Base-by-base conservation (phyloP, 176 grass and related monocot genomes). In the Raddia guianensis region DNA sequence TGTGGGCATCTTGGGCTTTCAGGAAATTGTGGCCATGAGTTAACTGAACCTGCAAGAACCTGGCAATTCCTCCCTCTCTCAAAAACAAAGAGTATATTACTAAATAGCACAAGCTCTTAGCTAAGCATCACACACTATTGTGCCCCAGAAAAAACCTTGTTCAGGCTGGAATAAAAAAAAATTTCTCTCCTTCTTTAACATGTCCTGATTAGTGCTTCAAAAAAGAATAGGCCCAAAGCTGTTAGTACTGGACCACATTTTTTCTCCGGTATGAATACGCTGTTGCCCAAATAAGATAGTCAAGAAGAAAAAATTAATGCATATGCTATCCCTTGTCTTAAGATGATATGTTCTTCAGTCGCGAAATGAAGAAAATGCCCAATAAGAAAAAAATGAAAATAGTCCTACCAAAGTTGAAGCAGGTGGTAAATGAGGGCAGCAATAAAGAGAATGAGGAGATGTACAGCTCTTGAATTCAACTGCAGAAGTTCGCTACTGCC, bases 391-490 rank as follows among this genome's bases (percentile, higher is more conserved):
- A 65, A 65, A 40, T 12, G 13, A 33, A 65, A 65, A 65, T 7
- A 65, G 10, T 61, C 58, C 12, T 16, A 40, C 37, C 35, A 12
- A 9, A 78, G 47, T 52, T 40, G 27, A 54, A 66, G 15, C 16
- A 52, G 49, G 45, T 49, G 33, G n/a, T 63, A 72, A 47, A 42
- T 65, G 48, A 50, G 3, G 34, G 47, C 16, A 43, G 33, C 49
- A 18, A 82, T 73, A 21, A 73, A 82, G 47, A 64, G 18, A 62
- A 82, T 73, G 15, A 73, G 73, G 47, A 64, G 18, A 62, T 51
- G 57, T 13, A 27, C 47, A 42, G 8, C 80, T 52, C 19, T 72
- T 71, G 46, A 27, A 18, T 51, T 73, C 16, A 70, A 53, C 21
- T 11, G 11, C 12, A 73, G n/a, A 18, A 33, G 50, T 27, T 68